Evolutionary conservation across 2,329 filamentous ascomycete genomes (phyloP).

Genomic region (Phoma sp.): DNA sequence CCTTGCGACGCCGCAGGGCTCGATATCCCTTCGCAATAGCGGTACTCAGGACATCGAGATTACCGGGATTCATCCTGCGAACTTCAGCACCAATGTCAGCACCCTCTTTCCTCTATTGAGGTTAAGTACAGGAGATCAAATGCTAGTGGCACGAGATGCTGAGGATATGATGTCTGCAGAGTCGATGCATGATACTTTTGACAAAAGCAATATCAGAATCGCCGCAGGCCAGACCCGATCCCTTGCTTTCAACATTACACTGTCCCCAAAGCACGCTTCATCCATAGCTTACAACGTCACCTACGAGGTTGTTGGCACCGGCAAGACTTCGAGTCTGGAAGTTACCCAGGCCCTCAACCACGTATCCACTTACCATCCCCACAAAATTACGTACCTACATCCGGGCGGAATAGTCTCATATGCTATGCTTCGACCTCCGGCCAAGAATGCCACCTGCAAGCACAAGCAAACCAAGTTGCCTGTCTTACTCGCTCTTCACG

Average conservation of each 20-base stretch:
- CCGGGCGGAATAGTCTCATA: constrained; percentile 62
- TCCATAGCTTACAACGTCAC: constrained; percentile 33
- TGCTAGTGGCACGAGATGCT: constrained; percentile 17
- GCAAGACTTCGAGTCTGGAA: constrained; percentile 21
- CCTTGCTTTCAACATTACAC: constrained; percentile 45
- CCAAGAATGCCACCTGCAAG: constrained; percentile 45
- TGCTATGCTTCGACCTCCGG: constrained; percentile 62
- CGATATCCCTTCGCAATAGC: constrained; percentile 57
- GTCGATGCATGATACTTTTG: constrained; percentile 5
- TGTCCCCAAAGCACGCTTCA: constrained; percentile 29
- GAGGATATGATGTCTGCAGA: constrained; percentile 14
- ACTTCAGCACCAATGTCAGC: constrained; percentile 27
- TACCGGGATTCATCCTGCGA: constrained; percentile 36
- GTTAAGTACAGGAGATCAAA: constrained; percentile 15
- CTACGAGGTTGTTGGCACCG: constrained; percentile 29
- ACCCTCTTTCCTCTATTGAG: constrained; percentile 11
- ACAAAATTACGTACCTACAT: constrained; percentile 62
- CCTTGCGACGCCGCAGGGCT: constrained; percentile 56
- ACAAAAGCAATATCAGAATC: constrained; percentile 24
- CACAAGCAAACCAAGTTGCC: constrained; percentile 45
- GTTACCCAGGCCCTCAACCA: constrained; percentile 36
- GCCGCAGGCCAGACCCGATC: constrained; percentile 52
- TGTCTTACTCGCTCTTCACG: constrained; percentile 60
- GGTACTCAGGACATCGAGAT: constrained; percentile 44
- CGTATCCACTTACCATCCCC: constrained; percentile 49